A percentile compares a stretch with the other conserved stretches of the same genome.
These are phyloP conservation scores for Nigrograna mackinnonii DNA, from an alignment of 2,329 filamentous ascomycete genomes.

Conservation along the genomic window DNA sequence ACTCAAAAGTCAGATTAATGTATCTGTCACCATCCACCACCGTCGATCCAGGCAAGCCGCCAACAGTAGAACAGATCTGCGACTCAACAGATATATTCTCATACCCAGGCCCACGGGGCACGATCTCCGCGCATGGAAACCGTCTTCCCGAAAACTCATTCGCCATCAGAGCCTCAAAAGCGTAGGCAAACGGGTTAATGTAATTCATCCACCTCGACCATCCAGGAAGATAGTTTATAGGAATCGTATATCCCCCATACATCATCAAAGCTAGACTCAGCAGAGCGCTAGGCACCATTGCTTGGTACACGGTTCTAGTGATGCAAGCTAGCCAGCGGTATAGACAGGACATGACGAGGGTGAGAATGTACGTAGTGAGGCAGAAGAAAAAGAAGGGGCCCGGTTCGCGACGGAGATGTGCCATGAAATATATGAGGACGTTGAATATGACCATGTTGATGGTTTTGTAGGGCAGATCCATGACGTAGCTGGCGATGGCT, in stretches of 20 bases:
- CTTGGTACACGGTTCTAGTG: no score
- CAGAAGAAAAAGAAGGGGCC: slow-evolving; percentile 82
- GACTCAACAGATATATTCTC: no score
- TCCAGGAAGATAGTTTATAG: slow-evolving; percentile 53
- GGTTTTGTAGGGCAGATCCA: slow-evolving; percentile 58
- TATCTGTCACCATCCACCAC: no score
- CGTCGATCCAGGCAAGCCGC: no score
- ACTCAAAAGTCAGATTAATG: no score
- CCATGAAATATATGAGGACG: slow-evolving; percentile 79
- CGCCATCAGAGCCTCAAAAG: slow-evolving; percentile 76
- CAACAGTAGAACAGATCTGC: no score
- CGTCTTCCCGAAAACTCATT: slow-evolving; percentile 62
- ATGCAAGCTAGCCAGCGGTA: no score
- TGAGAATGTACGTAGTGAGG: slow-evolving; percentile 69
- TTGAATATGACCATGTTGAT: slow-evolving; percentile 64
- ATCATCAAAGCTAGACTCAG: slow-evolving; percentile 65
- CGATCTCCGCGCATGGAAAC: slow-evolving; percentile 58
- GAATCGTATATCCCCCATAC: slow-evolving; percentile 64
- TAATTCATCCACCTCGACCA: slow-evolving; percentile 65
- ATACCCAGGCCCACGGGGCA: slow-evolving; percentile 49
- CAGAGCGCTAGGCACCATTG: no score
- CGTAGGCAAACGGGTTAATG: slow-evolving; percentile 75
- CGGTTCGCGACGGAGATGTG: slow-evolving; percentile 70
- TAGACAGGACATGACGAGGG: slow-evolving; percentile 79
- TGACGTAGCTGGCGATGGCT: slow-evolving; percentile 71